Base-by-base conservation (phyloP, 345 rosid species). In the Euphorbia pulcherrima region DNA sequence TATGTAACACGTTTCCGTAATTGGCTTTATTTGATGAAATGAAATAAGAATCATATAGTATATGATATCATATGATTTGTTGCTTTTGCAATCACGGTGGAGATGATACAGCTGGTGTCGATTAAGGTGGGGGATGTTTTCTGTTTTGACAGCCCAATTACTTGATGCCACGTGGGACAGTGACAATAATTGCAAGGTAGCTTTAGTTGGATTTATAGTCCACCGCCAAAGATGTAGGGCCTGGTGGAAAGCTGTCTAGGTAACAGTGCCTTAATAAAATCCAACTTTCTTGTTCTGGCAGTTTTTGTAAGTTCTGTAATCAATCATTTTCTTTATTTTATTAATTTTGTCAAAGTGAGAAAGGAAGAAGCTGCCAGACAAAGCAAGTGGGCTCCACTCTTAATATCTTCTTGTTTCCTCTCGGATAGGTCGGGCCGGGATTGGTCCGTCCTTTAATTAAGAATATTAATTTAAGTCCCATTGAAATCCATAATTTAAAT, bases 91-190 rank as follows among this genome's bases (percentile, higher is more conserved):
- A 71, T 55, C 14, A 20, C 44, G 47, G 28, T 0, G 72, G 33
- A 14, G 65, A 18, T 65, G 79, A 75, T 65, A 75, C 85, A 80
- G 85, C 87, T 85, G 87, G 87, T 48, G 77, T 64, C 64, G 71
- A 72, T 68, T 72, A n/a, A 52, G 35, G 72, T 76, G 76, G 78
- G 78, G 86, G 71, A 64, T 72, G 56, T 5, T 28, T 33, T 51
- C 47, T 30, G 61, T 12, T 68, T 40, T 8, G 68, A 74, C 74
- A 62, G 33, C 13, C 77, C 70, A 80, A 75, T 65, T 14, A 60
- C 39, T 2, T 48, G 8, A 0, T 18, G 52, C 75, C 86, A 82
- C 75, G 76, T 74, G 70, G 17, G 35, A 5, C 0, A 3, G 40
- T 8, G 4, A n/a, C 65, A 78, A 61, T 72, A 24, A 63, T 76